Evolutionary conservation across 805 yeast genomes (phyloP).

Genomic region (Metschnikowia colocasiae): DNA sequence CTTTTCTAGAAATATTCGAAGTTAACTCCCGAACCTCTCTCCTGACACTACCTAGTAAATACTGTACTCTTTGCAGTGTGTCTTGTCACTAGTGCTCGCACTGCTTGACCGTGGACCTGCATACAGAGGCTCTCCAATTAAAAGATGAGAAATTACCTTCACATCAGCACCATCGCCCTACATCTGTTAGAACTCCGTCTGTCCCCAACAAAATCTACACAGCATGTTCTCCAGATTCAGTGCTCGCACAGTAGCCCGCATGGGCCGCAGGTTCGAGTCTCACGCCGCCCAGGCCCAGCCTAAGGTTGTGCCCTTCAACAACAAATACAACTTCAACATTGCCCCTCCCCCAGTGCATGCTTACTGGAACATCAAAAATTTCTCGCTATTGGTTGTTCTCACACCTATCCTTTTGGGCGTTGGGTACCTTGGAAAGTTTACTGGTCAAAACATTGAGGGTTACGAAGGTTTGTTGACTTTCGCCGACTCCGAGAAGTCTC

Average conservation of each 20-base stretch:
- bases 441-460: slow-evolving; percentile 28
- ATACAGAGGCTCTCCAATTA: slow-evolving; percentile 12
- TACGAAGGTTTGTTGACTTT: slow-evolving; percentile 31
- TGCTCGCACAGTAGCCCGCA: slow-evolving; percentile 20
- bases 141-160: slow-evolving; percentile 13
- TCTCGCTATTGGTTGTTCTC: slow-evolving; percentile 34
- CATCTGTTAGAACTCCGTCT: neutral
- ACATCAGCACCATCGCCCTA: neutral
- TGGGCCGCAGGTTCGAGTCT: slow-evolving; percentile 30
- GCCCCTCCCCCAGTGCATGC: slow-evolving; percentile 44
- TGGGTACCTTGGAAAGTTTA: slow-evolving; percentile 32
- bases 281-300: slow-evolving; percentile 19
- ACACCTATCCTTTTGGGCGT: slow-evolving; percentile 35
- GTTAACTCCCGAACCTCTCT: neutral
- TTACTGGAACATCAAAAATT: slow-evolving; percentile 42
- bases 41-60: neutral
- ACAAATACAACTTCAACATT: slow-evolving; percentile 40
- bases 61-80: neutral
- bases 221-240: slow-evolving; percentile 29
- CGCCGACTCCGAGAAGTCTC: slow-evolving; percentile 38
- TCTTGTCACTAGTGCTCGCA: neutral
- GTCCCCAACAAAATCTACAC: neutral
- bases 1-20: too few relatives aligned
- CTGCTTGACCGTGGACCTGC: neutral
- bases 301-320: slow-evolving; percentile 33